Conservation (phyloP, 2,329 filamentous ascomycete species). For the Fusarium proliferatum region DNA sequence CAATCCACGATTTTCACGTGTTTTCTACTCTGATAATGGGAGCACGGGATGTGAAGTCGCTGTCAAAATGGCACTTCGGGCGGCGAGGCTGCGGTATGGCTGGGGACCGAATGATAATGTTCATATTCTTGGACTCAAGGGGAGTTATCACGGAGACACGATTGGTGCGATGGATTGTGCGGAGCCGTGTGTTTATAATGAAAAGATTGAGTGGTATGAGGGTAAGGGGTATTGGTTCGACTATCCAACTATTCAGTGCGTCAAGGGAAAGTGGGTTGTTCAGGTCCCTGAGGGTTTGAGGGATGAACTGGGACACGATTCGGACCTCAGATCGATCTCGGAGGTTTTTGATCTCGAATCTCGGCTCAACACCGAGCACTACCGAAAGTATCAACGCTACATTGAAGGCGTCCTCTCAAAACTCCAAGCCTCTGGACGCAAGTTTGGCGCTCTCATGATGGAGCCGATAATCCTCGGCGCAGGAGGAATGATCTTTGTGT, state of each 20-base stretch:
- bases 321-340: conserved; percentile 60
- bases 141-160: conserved; percentile 88
- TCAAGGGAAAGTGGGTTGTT: conserved; percentile 73
- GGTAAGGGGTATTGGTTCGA: conserved; percentile 85
- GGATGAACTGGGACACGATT: conserved; percentile 56
- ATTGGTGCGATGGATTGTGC: conserved; percentile 90
- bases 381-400: conserved; percentile 67
- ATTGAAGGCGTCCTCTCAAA: conserved; percentile 66
- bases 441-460: conserved; percentile 81
- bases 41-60: conserved; percentile 88
- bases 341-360: conserved; percentile 70
- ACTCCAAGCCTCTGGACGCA: conserved; percentile 67
- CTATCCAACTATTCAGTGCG: conserved; percentile 77
- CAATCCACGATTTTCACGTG: conserved; percentile 74
- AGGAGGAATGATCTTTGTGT: conserved; percentile 85
- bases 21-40: conserved; percentile 87
- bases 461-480: conserved; percentile 85
- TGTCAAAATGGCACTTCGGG: conserved; percentile 84
- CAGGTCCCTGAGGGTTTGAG: conserved; percentile 63
- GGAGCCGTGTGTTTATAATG: conserved; percentile 81
- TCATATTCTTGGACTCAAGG: conserved; percentile 78
- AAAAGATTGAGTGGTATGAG: conserved; percentile 87
- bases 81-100: conserved; percentile 72
- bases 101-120: conserved; percentile 70
- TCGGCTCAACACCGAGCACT: conserved; percentile 58